phyloP scores from a whole-genome alignment of 2,329 filamentous ascomycete species.

The Colletotrichum sp. region DNA sequence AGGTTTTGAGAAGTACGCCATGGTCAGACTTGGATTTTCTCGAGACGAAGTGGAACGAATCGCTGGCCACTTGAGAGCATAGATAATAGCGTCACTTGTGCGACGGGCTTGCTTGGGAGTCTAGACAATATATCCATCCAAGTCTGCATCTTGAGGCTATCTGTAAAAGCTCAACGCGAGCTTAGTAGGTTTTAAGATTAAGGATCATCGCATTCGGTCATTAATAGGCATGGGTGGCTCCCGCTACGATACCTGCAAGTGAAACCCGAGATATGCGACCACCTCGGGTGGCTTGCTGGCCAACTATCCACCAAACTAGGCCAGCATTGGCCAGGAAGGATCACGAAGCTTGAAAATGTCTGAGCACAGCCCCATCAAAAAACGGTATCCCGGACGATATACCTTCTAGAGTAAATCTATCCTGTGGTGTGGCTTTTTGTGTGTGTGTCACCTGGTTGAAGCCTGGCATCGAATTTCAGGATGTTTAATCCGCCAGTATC shows the following conservation, averaged over 20 bases:
- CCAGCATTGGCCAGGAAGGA: neutral
- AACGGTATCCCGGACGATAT: neutral
- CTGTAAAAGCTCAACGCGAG: rapidly evolving
- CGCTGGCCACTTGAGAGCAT: neutral
- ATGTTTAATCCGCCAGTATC: neutral
- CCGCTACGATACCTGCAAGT: rapidly evolving
- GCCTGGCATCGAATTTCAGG: neutral
- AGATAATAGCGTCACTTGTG: neutral
- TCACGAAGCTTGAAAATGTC: rapidly evolving
- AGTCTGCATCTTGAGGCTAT: neutral
- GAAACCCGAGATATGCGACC: neutral
- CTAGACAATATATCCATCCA: neutral
- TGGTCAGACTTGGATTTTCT: neutral
- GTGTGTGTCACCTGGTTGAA: neutral
- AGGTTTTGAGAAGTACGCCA: neutral
- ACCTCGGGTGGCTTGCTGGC: neutral
- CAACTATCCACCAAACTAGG: neutral
- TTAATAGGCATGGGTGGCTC: neutral
- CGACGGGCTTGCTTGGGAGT: neutral
- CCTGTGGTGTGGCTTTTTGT: neutral
- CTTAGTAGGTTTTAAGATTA: neutral
- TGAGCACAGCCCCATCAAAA: neutral
- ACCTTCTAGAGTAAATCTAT: neutral
- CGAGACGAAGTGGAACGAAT: neutral
- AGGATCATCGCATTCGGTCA: neutral